Evolutionary conservation across 1,284 basidiomycete genomes (phyloP).

Genomic region (Leccinum subrobustum): DNA sequence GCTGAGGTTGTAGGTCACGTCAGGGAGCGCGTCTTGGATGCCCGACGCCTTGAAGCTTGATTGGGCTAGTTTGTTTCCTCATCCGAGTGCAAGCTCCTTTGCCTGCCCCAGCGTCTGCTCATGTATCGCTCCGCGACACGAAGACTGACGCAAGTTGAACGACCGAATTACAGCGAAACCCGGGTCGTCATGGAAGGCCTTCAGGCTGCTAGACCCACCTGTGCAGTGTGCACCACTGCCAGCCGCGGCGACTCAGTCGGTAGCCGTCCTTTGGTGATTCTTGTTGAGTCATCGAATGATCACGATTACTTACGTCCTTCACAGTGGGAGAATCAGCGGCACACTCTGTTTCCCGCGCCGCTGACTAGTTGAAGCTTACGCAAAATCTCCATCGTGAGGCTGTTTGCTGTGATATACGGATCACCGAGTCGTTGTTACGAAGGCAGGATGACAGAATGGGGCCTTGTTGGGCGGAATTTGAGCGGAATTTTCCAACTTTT

Average conservation of each 20-base stretch:
- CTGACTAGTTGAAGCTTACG: not conserved
- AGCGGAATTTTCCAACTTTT: not conserved
- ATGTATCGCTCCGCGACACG: not conserved
- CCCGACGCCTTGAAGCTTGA: not conserved
- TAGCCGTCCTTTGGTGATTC: not conserved
- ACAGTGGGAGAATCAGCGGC: not conserved
- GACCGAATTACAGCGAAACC: not conserved
- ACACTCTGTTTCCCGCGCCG: not conserved
- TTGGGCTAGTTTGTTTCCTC: not conserved
- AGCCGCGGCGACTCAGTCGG: not conserved
- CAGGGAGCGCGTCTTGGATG: not conserved
- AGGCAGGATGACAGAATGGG: not conserved
- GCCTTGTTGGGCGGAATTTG: not conserved
- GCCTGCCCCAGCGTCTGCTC: not conserved
- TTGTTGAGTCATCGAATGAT: not conserved
- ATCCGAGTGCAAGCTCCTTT: not conserved
- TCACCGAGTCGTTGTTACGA: not conserved
- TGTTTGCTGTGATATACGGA: not conserved
- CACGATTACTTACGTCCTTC: not conserved
- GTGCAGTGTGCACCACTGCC: not conserved
- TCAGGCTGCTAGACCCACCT: not conserved
- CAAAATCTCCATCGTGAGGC: not conserved
- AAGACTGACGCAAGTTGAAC: not conserved
- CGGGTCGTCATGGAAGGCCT: not conserved
- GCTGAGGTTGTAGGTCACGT: not conserved